phyloP scores from a whole-genome alignment of 2,329 filamentous ascomycete genomes.

The Colletotrichum lentis region DNA sequence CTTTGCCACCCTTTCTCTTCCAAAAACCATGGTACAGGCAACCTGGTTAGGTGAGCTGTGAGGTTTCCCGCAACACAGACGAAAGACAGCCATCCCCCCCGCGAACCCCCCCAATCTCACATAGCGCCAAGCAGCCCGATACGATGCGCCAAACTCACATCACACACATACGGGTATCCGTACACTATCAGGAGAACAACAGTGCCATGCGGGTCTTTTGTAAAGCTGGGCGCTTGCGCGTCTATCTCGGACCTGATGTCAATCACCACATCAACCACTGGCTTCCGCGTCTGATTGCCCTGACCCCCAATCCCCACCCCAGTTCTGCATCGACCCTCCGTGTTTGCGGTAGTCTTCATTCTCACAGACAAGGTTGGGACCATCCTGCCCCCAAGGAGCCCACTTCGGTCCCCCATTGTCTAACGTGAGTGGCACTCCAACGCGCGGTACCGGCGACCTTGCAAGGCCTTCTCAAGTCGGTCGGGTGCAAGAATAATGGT shows the following conservation, averaged over 20 bases:
- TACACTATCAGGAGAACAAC: slow-evolving; percentile 12
- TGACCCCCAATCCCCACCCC: background rate
- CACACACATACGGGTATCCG: background rate
- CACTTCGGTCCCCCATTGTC: background rate
- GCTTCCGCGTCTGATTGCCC: background rate
- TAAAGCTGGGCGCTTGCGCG: slow-evolving; percentile 17
- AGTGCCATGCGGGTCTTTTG: slow-evolving; percentile 13
- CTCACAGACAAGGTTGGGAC: background rate
- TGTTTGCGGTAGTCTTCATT: background rate
- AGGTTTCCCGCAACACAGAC: background rate
- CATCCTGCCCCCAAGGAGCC: background rate
- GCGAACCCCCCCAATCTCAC: background rate
- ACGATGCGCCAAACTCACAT: background rate
- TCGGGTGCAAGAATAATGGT: background rate
- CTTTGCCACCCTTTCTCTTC: too few relatives aligned
- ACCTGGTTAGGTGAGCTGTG: too few relatives aligned
- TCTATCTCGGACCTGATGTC: background rate
- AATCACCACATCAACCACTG: background rate
- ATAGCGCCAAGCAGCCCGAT: background rate
- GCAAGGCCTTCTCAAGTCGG: background rate
- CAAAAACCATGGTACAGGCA: too few relatives aligned
- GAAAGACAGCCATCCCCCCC: background rate
- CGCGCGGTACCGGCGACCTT: background rate
- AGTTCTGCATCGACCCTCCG: background rate
- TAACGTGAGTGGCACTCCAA: background rate